Evolutionary conservation across 305 asterid species (phyloP).

Genomic region (Lippia alba): DNA sequence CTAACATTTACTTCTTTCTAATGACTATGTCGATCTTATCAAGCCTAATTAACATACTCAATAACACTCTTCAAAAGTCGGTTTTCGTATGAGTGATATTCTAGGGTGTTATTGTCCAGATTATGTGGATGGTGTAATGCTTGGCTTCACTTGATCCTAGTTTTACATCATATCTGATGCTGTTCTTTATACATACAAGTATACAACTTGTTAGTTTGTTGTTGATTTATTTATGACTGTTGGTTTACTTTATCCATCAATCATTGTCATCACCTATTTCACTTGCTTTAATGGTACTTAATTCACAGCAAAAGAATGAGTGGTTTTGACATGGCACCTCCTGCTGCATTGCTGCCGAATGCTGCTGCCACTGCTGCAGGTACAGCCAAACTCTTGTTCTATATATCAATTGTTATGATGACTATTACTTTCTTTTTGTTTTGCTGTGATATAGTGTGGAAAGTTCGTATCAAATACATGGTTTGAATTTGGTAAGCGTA

Average conservation of each 20-base stretch:
- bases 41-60: neutral
- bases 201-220: slow-evolving; percentile 7
- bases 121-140: neutral
- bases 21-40: slow-evolving; percentile 1
- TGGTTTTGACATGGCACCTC: slow-evolving; percentile 99
- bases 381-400: slow-evolving; percentile 45
- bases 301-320: slow-evolving; percentile 91
- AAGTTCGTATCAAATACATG: slow-evolving; percentile 77
- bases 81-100: neutral
- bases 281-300: slow-evolving; percentile 35
- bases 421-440: slow-evolving; percentile 46
- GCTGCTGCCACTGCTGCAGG: slow-evolving; percentile 67
- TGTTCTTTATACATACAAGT: too few species aligned
- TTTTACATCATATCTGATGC: too few species aligned
- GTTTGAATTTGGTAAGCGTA: slow-evolving; percentile 92
- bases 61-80: neutral
- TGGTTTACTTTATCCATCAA: slow-evolving; percentile 1
- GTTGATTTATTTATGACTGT: slow-evolving; percentile 16
- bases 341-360: slow-evolving; percentile 77
- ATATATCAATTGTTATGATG: slow-evolving; percentile 41
- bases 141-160: neutral
- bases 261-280: slow-evolving; percentile 32
- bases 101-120: neutral
- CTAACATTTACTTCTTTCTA: neutral
- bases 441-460: slow-evolving; percentile 76